Evolutionary conservation across 148 eudicot genomes (phyloP).

Genomic region (Rhododendron simsii): DNA sequence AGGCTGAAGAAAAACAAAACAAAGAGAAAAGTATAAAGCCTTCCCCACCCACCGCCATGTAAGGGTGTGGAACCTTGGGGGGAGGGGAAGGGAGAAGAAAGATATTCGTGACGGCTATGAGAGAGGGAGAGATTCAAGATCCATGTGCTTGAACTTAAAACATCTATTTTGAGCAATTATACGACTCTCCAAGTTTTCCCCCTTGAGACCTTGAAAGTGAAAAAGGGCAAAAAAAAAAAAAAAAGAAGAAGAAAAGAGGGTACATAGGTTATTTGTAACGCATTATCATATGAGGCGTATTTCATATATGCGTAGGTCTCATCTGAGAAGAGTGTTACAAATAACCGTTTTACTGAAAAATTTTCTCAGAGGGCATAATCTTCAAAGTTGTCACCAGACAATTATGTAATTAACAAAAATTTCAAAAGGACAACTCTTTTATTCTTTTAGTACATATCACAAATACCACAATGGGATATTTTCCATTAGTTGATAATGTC

Average conservation of each 20-base stretch:
- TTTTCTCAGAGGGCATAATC: not conserved
- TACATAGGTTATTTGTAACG: too few relatives aligned
- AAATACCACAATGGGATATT: not conserved
- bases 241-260: too few relatives aligned
- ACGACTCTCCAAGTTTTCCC: not conserved
- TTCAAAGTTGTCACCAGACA: not conserved
- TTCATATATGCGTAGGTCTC: not conserved
- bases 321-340: not conserved
- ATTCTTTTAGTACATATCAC: not conserved
- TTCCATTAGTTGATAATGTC: not conserved
- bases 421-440: not conserved
- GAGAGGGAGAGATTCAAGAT: too few relatives aligned
- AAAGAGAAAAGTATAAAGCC: too few relatives aligned
- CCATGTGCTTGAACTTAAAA: not conserved
- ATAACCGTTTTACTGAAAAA: too few relatives aligned
- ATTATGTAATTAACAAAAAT: not conserved
- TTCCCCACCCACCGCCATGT: fast-evolving
- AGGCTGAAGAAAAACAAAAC: too few relatives aligned
- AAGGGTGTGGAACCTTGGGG: too few relatives aligned
- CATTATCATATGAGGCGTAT: too few relatives aligned
- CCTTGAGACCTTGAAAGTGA: too few relatives aligned
- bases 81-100: too few relatives aligned
- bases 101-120: too few relatives aligned
- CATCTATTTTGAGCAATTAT: not conserved
- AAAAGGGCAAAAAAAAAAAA: too few relatives aligned